phyloP scores from a whole-genome alignment of 2,329 filamentous ascomycete species.

The Sclerotinia trifoliorum region DNA sequence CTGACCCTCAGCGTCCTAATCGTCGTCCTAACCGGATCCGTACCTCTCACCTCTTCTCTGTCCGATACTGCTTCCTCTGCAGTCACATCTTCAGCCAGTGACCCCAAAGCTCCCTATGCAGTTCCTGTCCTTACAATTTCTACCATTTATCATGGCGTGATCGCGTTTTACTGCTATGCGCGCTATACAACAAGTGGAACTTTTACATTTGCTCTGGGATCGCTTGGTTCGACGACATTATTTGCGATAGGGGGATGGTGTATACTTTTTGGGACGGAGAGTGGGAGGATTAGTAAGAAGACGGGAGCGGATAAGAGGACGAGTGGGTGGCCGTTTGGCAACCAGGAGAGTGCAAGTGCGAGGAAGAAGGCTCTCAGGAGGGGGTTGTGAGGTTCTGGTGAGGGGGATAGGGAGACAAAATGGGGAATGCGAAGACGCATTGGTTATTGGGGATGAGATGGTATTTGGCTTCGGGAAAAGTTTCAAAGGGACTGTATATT shows the following conservation, averaged over 20 bases:
- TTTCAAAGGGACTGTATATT: too few species aligned
- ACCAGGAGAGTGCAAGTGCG: slow-evolving; percentile 46
- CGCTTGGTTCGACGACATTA: slow-evolving; percentile 50
- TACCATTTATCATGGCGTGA: slow-evolving; percentile 55
- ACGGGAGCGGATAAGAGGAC: slow-evolving; percentile 67
- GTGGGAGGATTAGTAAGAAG: slow-evolving; percentile 57
- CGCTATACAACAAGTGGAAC: slow-evolving; percentile 53
- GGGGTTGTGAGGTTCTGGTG: slow-evolving; percentile 1
- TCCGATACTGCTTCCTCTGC: slow-evolving; percentile 38
- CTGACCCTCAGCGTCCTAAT: slow-evolving; percentile 56
- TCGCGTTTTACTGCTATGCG: slow-evolving; percentile 59
- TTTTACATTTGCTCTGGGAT: slow-evolving; percentile 52
- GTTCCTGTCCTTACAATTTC: slow-evolving; percentile 59
- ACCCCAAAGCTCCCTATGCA: slow-evolving; percentile 55
- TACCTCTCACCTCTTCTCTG: slow-evolving; percentile 54
- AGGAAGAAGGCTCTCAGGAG: slow-evolving; percentile 33
- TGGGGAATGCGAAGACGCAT: too few species aligned
- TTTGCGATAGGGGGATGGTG: slow-evolving; percentile 60
- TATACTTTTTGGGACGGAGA: slow-evolving; percentile 47
- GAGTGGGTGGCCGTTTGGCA: slow-evolving; percentile 64
- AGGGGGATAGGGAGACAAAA: too few species aligned
- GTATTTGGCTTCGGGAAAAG: too few species aligned
- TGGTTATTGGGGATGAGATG: background rate
- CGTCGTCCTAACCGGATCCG: slow-evolving; percentile 61
- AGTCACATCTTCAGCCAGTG: slow-evolving; percentile 45